Conservation (phyloP, 371 early-diverging fungal species). For the Mucor plumbeus region DNA sequence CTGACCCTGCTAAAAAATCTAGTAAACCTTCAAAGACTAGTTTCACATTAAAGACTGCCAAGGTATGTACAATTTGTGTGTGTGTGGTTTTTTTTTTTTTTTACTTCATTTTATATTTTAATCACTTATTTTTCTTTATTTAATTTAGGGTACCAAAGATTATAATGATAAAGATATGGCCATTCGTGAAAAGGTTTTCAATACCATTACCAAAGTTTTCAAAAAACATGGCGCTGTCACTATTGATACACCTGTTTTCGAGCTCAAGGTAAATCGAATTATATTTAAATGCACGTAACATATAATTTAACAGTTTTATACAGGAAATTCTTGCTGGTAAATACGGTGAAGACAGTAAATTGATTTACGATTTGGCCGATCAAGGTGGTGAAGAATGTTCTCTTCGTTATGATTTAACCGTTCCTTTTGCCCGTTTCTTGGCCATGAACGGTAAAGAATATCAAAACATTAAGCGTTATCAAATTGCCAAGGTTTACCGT, state of each 20-base stretch:
- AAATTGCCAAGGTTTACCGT: slow-evolving; percentile 99
- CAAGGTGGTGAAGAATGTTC: slow-evolving; percentile 99
- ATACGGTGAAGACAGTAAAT: slow-evolving; percentile 99
- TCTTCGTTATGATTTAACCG: slow-evolving; percentile 98
- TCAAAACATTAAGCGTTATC: slow-evolving; percentile 96
- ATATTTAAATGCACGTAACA: background rate
- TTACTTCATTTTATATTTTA: background rate
- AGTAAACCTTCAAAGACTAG: slow-evolving; percentile 39
- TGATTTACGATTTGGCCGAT: slow-evolving; percentile 98
- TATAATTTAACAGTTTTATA: background rate
- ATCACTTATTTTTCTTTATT: slow-evolving; percentile 5
- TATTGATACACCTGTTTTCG: slow-evolving; percentile 99
- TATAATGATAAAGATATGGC: slow-evolving; percentile 95
- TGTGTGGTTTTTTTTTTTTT: no score
- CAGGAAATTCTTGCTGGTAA: slow-evolving; percentile 96
- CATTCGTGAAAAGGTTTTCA: slow-evolving; percentile 90
- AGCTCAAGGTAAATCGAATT: slow-evolving; percentile 74
- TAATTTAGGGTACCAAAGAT: slow-evolving; percentile 93
- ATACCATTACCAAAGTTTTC: slow-evolving; percentile 86
- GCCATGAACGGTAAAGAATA: slow-evolving; percentile 89
- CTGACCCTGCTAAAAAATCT: slow-evolving; percentile 35
- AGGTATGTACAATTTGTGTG: slow-evolving; percentile 49
- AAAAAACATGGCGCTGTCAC: slow-evolving; percentile 97
- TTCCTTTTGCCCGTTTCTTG: slow-evolving; percentile 98
- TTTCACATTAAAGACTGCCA: slow-evolving; percentile 74